Base-by-base conservation (phyloP, 768 basidiomycete genomes). In the Kwoniella mangroviensis region DNA sequence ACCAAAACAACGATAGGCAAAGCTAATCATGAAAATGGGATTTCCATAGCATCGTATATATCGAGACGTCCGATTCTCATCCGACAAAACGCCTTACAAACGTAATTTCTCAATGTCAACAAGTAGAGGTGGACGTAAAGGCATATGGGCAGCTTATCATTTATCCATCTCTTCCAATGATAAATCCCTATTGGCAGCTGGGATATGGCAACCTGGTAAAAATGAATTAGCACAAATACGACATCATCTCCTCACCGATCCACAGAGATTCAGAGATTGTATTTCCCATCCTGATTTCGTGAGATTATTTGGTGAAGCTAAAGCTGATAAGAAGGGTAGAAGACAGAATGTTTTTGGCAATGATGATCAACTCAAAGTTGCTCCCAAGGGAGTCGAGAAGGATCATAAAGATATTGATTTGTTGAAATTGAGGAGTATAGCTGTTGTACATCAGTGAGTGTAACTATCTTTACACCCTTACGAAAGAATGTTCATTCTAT, bases 41-140 rank as follows among this genome's bases (percentile, higher is more conserved):
- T 49, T n/a, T 51, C 19, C 61, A 67, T 53, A 83, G 65, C 92
- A 98, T 82, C 86, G 96, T 17, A 94, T 98, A 51, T 96, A 97
- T 80, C 89, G 95, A 55, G 96, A 98, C 81, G 92, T 96, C 24
- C 88, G 94, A 15, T 97, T 96, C 83, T 93, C 91, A 79, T 92
- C 92, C 67, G 92, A 94, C 80, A 95, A 94, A 84, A 99, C 96
- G 4, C 96, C 96, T 0, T 99, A 99, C 85, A 98, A 98, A 84
- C 87, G 83, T 6, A 86, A 86, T 11, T 87, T 98, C 41, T 90
- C 91, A 0, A 91, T 92, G 0, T 91, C 90, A 64, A 92, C 95
- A 74, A 94, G 93, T 3, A 86, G 97, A 57, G 91, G 91, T 34
- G 96, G 96, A 2, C 85, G 92, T 52, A 98, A 98, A 78, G 93